A percentile compares a stretch with the other conserved stretches of the same genome.
These are phyloP conservation scores for Clonostachys byssicola DNA, from an alignment of 2,329 filamentous ascomycete genomes.

Conservation along the genomic window DNA sequence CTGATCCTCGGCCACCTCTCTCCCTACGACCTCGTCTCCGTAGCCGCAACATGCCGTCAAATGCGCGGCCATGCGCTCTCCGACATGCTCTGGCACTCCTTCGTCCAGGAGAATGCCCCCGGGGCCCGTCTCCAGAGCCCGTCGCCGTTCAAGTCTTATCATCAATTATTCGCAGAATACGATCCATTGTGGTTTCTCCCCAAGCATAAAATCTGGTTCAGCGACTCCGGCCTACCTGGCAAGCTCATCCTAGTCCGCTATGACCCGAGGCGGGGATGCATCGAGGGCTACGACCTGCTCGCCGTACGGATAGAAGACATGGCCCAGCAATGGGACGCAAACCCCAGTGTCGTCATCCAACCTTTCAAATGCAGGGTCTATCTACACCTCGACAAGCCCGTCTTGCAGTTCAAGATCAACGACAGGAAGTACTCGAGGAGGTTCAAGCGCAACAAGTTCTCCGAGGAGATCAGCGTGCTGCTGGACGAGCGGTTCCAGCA, in stretches of 20 bases:
- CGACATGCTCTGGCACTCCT: slow-evolving; percentile 68
- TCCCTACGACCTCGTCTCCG: slow-evolving; percentile 56
- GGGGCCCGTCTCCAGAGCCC: slow-evolving; percentile 45
- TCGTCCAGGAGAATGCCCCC: slow-evolving; percentile 67
- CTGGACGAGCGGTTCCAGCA: slow-evolving; percentile 37
- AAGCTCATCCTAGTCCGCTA: slow-evolving; percentile 75
- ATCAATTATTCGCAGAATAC: slow-evolving; percentile 68
- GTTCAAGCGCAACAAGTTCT: slow-evolving; percentile 30
- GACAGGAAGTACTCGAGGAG: slow-evolving; percentile 11
- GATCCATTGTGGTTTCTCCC: slow-evolving; percentile 83
- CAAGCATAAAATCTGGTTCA: slow-evolving; percentile 80
- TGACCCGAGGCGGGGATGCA: slow-evolving; percentile 66
- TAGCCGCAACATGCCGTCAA: slow-evolving; percentile 57
- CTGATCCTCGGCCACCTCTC: slow-evolving; percentile 65
- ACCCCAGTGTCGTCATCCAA: slow-evolving; percentile 65
- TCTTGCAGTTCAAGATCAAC: slow-evolving; percentile 49
- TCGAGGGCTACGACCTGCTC: slow-evolving; percentile 75
- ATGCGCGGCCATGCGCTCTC: slow-evolving; percentile 56
- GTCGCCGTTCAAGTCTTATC: slow-evolving; percentile 59
- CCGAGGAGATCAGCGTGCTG: slow-evolving; percentile 48
- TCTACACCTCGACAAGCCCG: slow-evolving; percentile 71
- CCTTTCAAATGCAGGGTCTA: slow-evolving; percentile 66
- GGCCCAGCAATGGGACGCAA: slow-evolving; percentile 60
- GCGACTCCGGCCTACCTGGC: slow-evolving; percentile 68
- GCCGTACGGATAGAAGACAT: slow-evolving; percentile 54